Base-by-base conservation (phyloP, 345 rosid species). In the Durio zibethinus region DNA sequence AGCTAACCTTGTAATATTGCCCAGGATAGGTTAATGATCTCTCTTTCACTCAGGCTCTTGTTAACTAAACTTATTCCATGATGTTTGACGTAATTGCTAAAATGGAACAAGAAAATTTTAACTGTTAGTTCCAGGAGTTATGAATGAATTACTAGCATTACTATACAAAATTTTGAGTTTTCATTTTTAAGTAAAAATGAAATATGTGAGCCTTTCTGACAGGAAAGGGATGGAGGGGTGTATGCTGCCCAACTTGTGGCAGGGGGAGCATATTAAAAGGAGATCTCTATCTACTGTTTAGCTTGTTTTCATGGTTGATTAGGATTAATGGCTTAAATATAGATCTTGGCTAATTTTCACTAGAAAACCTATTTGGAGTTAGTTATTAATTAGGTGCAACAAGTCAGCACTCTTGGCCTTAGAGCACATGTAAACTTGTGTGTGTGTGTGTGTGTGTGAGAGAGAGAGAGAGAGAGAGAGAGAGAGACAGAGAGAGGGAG, bases 241-340 rank as follows among this genome's bases (percentile, higher is more conserved):
- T 0, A 11, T 67, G 72, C 1, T 25, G 36, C 43, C 43, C 54
- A 68, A 45, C 6, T 43, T 43, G n/a, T 23, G 36, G 54, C 53
- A 14, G 73, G 73, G 20, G 54, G 35, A 43, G n/a, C 12, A 43
- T 14, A 43, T 23, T 16, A 68, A 45, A 68, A 12, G 4, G n/a
- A 6, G n/a, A 68, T 43, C 54, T 25, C 2, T 14, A 43, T 68
- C 36, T 68, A 15, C 14, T 25, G 23, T 43, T 68, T 43, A 43
- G 54, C 54, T 68, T 68, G 36, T 43, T 43, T 50, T 23, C 53
- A 45, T 68, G 2, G 21, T 23, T 68, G 35, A 43, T 12, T 45
- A 40, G 72, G 72, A 66, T 42, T 66, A 23, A 40, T 45, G 20
- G 52, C 10, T 66, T 66, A 66, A 23, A 66, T 66, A n/a, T n/a